Evolutionary conservation across 1,284 basidiomycete genomes (phyloP).

Genomic region (Butyriboletus appendiculatus): DNA sequence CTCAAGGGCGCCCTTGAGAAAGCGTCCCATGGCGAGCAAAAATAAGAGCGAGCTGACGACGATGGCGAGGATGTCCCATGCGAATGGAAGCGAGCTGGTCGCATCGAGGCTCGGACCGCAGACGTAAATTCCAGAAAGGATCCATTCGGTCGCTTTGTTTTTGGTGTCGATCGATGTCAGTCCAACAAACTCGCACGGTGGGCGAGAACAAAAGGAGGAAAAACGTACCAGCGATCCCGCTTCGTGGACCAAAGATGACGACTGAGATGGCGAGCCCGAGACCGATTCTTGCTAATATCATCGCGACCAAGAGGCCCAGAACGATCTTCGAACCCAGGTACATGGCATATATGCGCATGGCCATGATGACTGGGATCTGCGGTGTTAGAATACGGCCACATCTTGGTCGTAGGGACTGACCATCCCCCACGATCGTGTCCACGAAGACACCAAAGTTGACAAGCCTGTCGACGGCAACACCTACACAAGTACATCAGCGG

Average conservation of each 20-base stretch:
- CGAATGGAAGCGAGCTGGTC: conserved; percentile 7
- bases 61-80: conserved; percentile 17
- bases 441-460: conserved; percentile 16
- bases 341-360: conserved; percentile 23
- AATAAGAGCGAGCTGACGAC: conserved; percentile 14
- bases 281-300: conserved; percentile 6
- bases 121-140: conserved; percentile 19
- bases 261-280: conserved; percentile 13
- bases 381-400: not conserved
- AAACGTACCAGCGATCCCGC: conserved; percentile 17
- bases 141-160: conserved; percentile 12
- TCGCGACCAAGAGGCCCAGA: conserved; percentile 4
- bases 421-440: conserved; percentile 9
- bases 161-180: not conserved
- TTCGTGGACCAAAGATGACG: conserved; percentile 17
- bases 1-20: conserved; percentile 14
- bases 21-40: conserved; percentile 14
- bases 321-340: conserved; percentile 17
- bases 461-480: conserved; percentile 14
- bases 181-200: not conserved
- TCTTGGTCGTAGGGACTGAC: not conserved
- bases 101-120: conserved; percentile 9
- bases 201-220: no score
- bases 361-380: conserved; percentile 15
- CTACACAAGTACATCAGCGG: not conserved